These are phyloP conservation scores for Mycosarcoma mackinlayi DNA, from an alignment of 1,284 basidiomycete species.

Conservation along the genomic window DNA sequence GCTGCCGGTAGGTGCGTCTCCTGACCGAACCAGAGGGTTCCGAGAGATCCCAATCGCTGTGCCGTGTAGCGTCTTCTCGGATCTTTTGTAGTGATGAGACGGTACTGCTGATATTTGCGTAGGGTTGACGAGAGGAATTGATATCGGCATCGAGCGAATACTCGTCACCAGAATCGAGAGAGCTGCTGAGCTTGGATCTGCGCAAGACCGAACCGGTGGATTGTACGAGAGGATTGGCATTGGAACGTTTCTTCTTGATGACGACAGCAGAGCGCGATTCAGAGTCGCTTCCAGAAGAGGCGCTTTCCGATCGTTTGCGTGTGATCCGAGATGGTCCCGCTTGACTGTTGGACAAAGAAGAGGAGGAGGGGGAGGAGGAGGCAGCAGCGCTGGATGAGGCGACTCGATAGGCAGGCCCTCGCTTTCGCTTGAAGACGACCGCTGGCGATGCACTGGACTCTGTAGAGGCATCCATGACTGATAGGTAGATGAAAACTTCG, in stretches of 20 bases:
- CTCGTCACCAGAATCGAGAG: constrained; percentile 4
- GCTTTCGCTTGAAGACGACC: constrained; percentile 44
- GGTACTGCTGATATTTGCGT: not conserved
- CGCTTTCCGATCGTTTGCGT: not conserved
- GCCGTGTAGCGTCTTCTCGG: constrained; percentile 69
- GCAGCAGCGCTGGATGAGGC: constrained; percentile 8
- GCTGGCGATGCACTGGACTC: constrained; percentile 1
- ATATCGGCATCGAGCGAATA: constrained; percentile 1
- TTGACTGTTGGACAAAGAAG: constrained; percentile 1
- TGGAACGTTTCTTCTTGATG: constrained; percentile 36
- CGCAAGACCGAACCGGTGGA: constrained; percentile 27
- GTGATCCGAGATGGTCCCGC: constrained; percentile 28
- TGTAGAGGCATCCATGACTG: constrained; percentile 15
- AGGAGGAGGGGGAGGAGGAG: not conserved
- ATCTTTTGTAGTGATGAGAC: constrained; percentile 43
- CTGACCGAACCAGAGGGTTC: constrained; percentile 1
- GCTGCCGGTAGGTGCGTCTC: constrained; percentile 2
- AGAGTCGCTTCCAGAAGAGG: constrained; percentile 11
- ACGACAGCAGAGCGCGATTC: constrained; percentile 25
- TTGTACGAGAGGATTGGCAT: constrained; percentile 32
- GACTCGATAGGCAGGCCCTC: constrained; percentile 20
- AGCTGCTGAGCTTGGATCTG: constrained; percentile 17
- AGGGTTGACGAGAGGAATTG: not conserved
- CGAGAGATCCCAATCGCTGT: constrained; percentile 70
- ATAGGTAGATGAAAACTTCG: too few relatives aligned